phyloP scores from a whole-genome alignment of 495 filamentous ascomycete species.

The Amorphotheca resinae region DNA sequence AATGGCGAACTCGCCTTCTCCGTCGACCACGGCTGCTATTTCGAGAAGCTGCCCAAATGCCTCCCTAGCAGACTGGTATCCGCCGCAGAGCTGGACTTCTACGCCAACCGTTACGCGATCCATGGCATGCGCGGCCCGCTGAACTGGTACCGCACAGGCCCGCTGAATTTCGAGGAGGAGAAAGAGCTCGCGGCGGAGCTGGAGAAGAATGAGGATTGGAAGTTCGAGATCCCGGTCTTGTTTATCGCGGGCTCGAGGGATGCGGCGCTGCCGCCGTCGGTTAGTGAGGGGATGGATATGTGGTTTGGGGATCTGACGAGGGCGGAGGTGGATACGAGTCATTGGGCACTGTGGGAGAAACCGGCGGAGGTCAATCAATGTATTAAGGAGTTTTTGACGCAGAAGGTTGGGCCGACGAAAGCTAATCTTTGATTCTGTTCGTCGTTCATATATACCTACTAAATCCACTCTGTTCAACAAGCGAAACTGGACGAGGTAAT shows the following conservation, averaged over 20 bases:
- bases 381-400: constrained; percentile 16
- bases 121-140: constrained; percentile 63
- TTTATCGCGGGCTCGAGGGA: constrained; percentile 66
- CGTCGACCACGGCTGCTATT: constrained; percentile 39
- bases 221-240: constrained; percentile 55
- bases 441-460: too few relatives aligned
- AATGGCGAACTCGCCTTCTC: constrained; percentile 42
- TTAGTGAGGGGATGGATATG: constrained; percentile 57
- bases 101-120: constrained; percentile 54
- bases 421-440: neutral
- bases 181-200: constrained; percentile 26
- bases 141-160: constrained; percentile 72
- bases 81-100: constrained; percentile 64
- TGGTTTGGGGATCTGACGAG: constrained; percentile 42
- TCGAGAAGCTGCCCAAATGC: constrained; percentile 34
- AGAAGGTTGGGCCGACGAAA: neutral
- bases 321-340: constrained; percentile 44
- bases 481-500: too few relatives aligned
- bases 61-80: constrained; percentile 41
- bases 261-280: constrained; percentile 46
- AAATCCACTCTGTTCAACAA: too few relatives aligned
- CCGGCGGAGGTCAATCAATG: constrained; percentile 43
- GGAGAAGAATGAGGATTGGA: constrained; percentile 18
- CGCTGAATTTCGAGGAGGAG: constrained; percentile 70
- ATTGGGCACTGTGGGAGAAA: constrained; percentile 61